These are phyloP conservation scores for Metroxylon sagu DNA, from an alignment of 176 grass and related monocot genomes.

Conservation along the genomic window DNA sequence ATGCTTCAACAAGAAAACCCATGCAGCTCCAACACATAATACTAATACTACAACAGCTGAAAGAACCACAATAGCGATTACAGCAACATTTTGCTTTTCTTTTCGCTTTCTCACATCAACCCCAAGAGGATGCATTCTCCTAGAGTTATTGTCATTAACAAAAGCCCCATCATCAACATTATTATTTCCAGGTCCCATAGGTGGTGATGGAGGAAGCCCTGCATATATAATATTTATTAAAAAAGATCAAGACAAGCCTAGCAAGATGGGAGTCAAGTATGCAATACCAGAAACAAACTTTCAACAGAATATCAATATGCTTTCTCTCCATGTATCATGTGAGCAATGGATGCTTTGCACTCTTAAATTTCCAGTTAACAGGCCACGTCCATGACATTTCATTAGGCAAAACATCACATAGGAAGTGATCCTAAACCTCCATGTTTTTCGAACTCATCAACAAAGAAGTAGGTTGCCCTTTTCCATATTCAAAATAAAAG, in stretches of 20 bases:
- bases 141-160: constrained; percentile 43
- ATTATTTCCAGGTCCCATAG: constrained; percentile 35
- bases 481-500: too few species aligned
- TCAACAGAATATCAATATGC: neutral
- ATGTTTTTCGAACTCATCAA: too few species aligned
- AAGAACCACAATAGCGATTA: constrained; percentile 65
- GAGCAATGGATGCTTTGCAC: neutral
- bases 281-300: neutral
- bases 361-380: too few species aligned
- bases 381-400: too few species aligned
- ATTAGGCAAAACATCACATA: too few species aligned
- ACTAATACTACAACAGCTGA: constrained; percentile 66
- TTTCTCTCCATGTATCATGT: neutral
- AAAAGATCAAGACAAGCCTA: neutral
- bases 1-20: constrained; percentile 61
- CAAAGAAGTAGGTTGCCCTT: too few species aligned
- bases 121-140: constrained; percentile 43
- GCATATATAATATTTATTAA: constrained; percentile 11
- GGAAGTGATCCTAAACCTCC: too few species aligned
- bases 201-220: constrained; percentile 77
- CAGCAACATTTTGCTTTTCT: constrained; percentile 44
- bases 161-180: constrained; percentile 28
- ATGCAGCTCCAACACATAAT: constrained; percentile 61
- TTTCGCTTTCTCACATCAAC: constrained; percentile 54
- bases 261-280: neutral